These are phyloP conservation scores for Penicillium parvum DNA, from an alignment of 495 filamentous ascomycete species.

Conservation along the genomic window DNA sequence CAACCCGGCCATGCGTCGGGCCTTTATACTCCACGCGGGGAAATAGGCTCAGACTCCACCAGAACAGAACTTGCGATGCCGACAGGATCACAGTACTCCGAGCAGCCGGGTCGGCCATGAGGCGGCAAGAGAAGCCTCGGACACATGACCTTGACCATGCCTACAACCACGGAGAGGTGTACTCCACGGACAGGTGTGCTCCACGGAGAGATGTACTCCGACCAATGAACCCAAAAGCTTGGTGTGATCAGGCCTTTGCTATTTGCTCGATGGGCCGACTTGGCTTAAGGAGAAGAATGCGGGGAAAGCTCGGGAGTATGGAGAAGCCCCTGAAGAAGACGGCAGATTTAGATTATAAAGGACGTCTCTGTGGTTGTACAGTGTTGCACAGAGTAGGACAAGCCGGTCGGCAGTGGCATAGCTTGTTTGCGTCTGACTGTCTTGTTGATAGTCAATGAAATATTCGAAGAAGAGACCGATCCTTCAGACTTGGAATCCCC, in stretches of 20 bases:
- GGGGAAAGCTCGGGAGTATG: constrained; percentile 11
- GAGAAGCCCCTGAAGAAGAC: neutral
- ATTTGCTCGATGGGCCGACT: constrained; percentile 13
- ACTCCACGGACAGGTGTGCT: neutral
- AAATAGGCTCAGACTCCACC: neutral
- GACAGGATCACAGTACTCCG: constrained; percentile 23
- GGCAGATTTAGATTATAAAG: too few relatives aligned
- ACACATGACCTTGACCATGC: too few relatives aligned
- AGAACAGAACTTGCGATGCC: neutral
- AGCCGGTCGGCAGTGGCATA: too few relatives aligned
- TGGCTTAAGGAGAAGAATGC: constrained; percentile 12
- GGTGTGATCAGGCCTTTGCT: constrained; percentile 4
- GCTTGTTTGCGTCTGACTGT: too few relatives aligned
- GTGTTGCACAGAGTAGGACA: too few relatives aligned
- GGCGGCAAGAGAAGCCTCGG: too few relatives aligned
- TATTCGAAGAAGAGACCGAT: too few relatives aligned
- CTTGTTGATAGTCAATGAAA: too few relatives aligned
- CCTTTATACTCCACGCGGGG: neutral
- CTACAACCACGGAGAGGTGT: too few relatives aligned
- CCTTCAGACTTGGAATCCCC: too few relatives aligned
- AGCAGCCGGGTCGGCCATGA: too few relatives aligned
- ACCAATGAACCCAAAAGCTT: constrained; percentile 12
- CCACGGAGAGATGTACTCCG: constrained; percentile 23
- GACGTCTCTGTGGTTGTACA: too few relatives aligned
- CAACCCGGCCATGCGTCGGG: neutral